These are phyloP conservation scores for Dillenia turbinata DNA, from an alignment of 164 flowering plant genomes.

Conservation along the genomic window DNA sequence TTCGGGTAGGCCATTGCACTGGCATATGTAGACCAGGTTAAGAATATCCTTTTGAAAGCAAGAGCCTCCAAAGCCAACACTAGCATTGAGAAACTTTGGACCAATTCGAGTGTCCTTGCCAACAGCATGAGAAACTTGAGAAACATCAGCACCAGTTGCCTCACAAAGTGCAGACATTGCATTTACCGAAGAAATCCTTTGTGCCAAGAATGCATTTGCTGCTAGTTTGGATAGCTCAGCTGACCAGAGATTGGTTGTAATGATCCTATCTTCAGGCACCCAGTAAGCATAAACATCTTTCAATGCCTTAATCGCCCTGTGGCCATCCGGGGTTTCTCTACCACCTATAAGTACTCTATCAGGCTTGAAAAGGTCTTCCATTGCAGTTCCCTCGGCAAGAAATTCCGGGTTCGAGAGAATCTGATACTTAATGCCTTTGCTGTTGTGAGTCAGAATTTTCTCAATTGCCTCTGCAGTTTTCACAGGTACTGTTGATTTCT, in stretches of 20 bases:
- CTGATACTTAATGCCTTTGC: constrained; percentile 40
- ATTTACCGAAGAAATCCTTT: constrained; percentile 55
- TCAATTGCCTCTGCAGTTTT: constrained; percentile 57
- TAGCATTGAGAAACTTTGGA: constrained; percentile 47
- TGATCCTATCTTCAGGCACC: constrained; percentile 44
- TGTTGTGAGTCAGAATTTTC: constrained; percentile 43
- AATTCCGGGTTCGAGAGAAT: constrained; percentile 56
- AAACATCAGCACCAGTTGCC: constrained; percentile 47
- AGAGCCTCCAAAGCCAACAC: constrained; percentile 59
- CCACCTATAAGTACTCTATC: constrained; percentile 57
- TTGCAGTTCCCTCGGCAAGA: constrained; percentile 57
- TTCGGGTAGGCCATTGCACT: constrained; percentile 50
- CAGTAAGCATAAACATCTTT: constrained; percentile 53
- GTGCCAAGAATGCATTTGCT: constrained; percentile 62
- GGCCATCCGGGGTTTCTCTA: constrained; percentile 48
- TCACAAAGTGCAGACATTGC: constrained; percentile 63
- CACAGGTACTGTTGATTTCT: constrained; percentile 58
- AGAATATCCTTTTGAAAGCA: constrained; percentile 59
- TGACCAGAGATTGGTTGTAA: constrained; percentile 49
- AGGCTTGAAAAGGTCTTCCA: constrained; percentile 40
- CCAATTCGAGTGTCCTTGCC: constrained; percentile 56
- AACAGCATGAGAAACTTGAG: constrained; percentile 44
- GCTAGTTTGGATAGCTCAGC: constrained; percentile 62
- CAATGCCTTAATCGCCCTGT: constrained; percentile 41
- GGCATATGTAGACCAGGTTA: constrained; percentile 46